Base-by-base conservation (phyloP, 2,329 filamentous ascomycete species). In the Trichoderma sp. region DNA sequence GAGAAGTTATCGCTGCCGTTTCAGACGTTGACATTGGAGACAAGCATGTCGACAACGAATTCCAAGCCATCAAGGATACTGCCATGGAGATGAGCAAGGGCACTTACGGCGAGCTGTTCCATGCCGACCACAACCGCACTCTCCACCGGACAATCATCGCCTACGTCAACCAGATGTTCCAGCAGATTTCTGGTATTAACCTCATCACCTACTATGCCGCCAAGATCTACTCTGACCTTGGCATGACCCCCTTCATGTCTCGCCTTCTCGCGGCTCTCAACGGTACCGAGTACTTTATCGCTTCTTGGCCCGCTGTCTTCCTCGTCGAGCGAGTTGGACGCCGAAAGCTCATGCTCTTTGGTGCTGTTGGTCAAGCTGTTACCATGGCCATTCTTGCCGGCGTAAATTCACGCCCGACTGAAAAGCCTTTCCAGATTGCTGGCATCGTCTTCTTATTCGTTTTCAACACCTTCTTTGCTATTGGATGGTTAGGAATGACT, bases 281-380 rank as follows among this genome's bases (percentile, higher is more conserved):
- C 68, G 77, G 76, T 1, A 80, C 77, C 70, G 83, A 90, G 73
- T 81, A 87, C 65, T 82, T 90, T 76, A 87, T 90, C 76, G 89
- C 85, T 1, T 89, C 89, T 3, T 87, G 89, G 87, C 83, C 83
- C 0, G 81, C 84, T 1, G 82, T 86, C 24, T 88, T 89, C 76
- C 82, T 90, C 30, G 87, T 91, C 46, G 89, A 91, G 77, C 84
- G 86, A 1, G 86, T 90, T 4, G 90, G 90, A 13, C 88, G 91
- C 32, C 85, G 91, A 21, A 86, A 87, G 74, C 84, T 93, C 70
- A 93, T 94, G 89, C 79, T 93, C 21, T 87, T 92, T 71, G 90
- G 90, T 65, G 87, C 87, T 46, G 75, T 84, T 1, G 88, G 88
- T 69, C 88, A 91, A 76, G 87, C 86, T 1, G 81, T 79, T 1